phyloP scores from a whole-genome alignment of 140 eudicot species.

The Cichorium intybus region DNA sequence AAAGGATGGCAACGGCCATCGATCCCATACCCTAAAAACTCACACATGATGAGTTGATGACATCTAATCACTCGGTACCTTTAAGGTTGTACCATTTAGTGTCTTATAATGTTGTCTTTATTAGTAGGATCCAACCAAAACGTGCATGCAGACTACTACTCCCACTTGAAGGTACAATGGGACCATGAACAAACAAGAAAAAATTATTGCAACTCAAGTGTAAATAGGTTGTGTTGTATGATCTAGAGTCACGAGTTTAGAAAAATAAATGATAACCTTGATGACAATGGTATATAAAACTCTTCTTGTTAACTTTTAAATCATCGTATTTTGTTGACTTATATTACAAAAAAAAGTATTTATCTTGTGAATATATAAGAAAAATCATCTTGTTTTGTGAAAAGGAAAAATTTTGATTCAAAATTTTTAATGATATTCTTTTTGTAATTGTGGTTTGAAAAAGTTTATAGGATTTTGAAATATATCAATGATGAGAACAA shows the following conservation, averaged over 20 bases:
- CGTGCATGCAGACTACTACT: slow-evolving; percentile 16
- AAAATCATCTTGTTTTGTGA: too few species aligned
- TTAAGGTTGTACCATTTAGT: slow-evolving; percentile 10
- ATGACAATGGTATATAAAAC: too few species aligned
- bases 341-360: too few species aligned
- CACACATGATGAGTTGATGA: background rate
- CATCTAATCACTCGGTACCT: background rate
- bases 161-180: slow-evolving; percentile 11
- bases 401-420: too few species aligned
- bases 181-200: background rate
- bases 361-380: too few species aligned
- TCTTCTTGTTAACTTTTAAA: too few species aligned
- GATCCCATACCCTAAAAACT: background rate
- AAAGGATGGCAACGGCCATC: slow-evolving; percentile 2
- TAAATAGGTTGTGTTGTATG: too few species aligned
- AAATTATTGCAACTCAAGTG: slow-evolving; percentile 10
- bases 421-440: too few species aligned
- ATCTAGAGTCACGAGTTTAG: too few species aligned
- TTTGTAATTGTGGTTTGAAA: too few species aligned
- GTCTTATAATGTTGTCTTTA: slow-evolving; percentile 22
- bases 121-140: slow-evolving; percentile 28
- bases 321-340: background rate
- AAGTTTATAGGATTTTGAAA: background rate
- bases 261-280: too few species aligned
- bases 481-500: background rate